These are phyloP conservation scores for Fusarium lateritium DNA, from an alignment of 2,329 filamentous ascomycete species.

Conservation along the genomic window DNA sequence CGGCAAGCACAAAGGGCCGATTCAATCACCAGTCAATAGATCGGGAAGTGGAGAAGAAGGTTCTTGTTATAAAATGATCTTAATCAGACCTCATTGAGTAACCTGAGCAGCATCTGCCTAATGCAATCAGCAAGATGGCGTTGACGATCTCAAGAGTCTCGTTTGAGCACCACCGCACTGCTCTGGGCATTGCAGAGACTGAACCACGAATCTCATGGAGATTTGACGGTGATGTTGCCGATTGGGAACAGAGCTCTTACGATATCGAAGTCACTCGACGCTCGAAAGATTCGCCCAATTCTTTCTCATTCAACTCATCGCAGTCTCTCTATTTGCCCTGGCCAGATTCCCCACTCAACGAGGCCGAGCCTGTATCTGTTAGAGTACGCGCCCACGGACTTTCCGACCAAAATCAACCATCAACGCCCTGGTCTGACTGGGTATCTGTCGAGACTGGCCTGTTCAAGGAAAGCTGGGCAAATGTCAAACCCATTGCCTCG, in stretches of 20 bases:
- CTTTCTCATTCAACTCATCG: constrained; percentile 52
- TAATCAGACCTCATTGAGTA: too few species aligned
- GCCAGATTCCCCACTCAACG: constrained; percentile 55
- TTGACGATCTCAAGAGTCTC: constrained; percentile 57
- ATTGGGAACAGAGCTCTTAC: constrained; percentile 62
- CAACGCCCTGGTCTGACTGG: constrained; percentile 49
- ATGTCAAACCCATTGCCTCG: constrained; percentile 50
- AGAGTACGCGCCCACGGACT: constrained; percentile 54
- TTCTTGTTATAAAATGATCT: too few species aligned
- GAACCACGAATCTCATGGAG: constrained; percentile 63
- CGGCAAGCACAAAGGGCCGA: background rate
- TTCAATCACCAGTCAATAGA: too few species aligned
- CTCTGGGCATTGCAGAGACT: constrained; percentile 61
- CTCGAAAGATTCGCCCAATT: constrained; percentile 3
- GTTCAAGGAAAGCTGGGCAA: constrained; percentile 51
- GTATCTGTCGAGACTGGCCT: constrained; percentile 55
- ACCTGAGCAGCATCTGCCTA: background rate
- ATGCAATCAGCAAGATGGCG: constrained; percentile 48
- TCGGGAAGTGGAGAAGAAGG: too few species aligned
- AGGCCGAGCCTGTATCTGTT: constrained; percentile 53
- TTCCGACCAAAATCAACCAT: constrained; percentile 14
- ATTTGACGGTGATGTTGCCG: constrained; percentile 55
- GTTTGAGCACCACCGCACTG: constrained; percentile 60
- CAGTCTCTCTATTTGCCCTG: constrained; percentile 61
- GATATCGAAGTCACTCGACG: constrained; percentile 58